Evolutionary conservation across 495 filamentous ascomycete genomes (phyloP).

Genomic region (Extremus antarcticus): DNA sequence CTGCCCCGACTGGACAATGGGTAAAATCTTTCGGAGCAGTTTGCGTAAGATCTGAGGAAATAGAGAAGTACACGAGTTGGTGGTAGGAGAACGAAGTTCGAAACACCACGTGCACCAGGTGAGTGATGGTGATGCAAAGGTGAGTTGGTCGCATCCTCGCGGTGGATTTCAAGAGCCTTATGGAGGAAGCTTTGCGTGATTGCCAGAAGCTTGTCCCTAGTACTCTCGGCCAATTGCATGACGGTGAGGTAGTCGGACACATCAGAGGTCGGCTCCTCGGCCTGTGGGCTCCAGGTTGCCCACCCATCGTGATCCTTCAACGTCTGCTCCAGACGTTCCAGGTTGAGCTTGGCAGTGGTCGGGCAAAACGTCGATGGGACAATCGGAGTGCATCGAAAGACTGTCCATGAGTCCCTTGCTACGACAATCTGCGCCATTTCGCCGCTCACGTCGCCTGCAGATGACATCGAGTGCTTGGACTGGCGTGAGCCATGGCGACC

Average conservation of each 20-base stretch:
- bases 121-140: conserved; percentile 23
- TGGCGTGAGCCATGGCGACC: conserved; percentile 6
- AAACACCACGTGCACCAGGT: conserved; percentile 30
- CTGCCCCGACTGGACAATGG: conserved; percentile 40
- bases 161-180: conserved; percentile 51
- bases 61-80: conserved; percentile 48
- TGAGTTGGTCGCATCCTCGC: conserved; percentile 27
- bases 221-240: conserved; percentile 31
- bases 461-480: conserved; percentile 23
- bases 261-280: conserved; percentile 30
- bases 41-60: conserved; percentile 49
- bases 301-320: conserved; percentile 31
- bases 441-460: conserved; percentile 30
- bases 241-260: conserved; percentile 40
- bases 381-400: conserved; percentile 46
- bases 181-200: conserved; percentile 54
- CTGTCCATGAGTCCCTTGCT: conserved; percentile 45
- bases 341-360: conserved; percentile 45
- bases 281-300: conserved; percentile 37
- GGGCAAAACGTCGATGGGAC: conserved; percentile 42
- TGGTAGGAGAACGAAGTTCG: conserved; percentile 48
- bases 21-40: conserved; percentile 48
- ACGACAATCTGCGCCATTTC: conserved; percentile 43
- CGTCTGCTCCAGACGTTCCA: conserved; percentile 46
- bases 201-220: conserved; percentile 52